Percentiles rank a stretch among this genome's conserved stretches.
Conservation (phyloP, 2,329 filamentous ascomycete species). For the Aspergillus carbonarius region DNA sequence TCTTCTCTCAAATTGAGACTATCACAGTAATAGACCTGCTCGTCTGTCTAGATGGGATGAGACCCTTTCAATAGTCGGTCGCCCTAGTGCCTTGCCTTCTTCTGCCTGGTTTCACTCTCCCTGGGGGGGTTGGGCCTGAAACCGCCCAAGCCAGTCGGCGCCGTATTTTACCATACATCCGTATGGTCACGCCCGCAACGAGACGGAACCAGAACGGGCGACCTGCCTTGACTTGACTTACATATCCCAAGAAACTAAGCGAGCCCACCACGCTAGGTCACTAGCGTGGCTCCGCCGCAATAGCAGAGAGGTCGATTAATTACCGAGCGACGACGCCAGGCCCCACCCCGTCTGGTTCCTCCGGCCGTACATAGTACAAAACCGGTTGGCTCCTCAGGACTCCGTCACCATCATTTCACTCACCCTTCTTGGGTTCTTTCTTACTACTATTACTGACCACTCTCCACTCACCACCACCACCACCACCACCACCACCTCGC, state of each 20-base stretch:
- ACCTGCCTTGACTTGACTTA: background rate
- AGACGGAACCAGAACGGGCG: background rate
- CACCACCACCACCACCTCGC: background rate
- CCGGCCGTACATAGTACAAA: slow-evolving; percentile 12
- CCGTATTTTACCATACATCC: background rate
- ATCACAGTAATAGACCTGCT: background rate
- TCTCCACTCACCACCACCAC: background rate
- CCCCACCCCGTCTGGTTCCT: background rate
- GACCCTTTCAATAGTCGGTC: background rate
- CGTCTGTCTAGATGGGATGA: background rate
- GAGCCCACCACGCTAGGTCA: background rate
- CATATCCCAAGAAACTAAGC: background rate
- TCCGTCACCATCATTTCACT: background rate
- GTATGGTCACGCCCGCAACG: background rate
- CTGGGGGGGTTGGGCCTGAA: background rate
- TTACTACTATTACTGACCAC: background rate
- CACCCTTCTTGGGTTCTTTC: slow-evolving; percentile 2
- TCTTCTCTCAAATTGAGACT: background rate
- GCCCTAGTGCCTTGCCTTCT: too few relatives aligned
- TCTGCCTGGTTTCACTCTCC: background rate
- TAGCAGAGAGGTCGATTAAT: background rate
- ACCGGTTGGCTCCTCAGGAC: slow-evolving; percentile 3
- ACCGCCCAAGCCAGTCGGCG: background rate
- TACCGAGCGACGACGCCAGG: background rate
- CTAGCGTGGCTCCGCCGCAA: slow-evolving; percentile 5